Evolutionary conservation across 257 asterid genomes (phyloP), one percentile per base, ranked within the genome.

Genomic region (Solanum arcanum): DNA sequence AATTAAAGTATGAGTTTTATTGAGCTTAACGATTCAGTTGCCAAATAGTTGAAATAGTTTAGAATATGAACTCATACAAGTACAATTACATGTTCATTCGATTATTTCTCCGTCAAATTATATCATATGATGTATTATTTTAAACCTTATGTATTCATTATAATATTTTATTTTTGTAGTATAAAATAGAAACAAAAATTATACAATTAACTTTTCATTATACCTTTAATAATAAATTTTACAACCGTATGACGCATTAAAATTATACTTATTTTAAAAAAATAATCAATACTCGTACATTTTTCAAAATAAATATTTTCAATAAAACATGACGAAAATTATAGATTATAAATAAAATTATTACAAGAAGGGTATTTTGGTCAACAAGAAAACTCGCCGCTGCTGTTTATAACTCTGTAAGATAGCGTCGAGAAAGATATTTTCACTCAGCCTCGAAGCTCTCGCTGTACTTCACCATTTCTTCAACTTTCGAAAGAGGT

Each of bases 51-150:
- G 3, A 52, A 16, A 52, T 0, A 8, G 4, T 52, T 52, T 16
- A 49, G 60, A 49, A 49, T 56, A 56, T 23, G 1, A 52, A 52
- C 4, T 52, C 62, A 52, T 7, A 56, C 5, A 56, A 20, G 1
- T 56, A 56, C 0, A 20, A 0, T 1, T 3, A 20, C 8, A 0
- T 20, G 1, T 56, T 12, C 2, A 56, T 20, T 11, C 2, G 2
- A 56, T 20, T 0, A 56, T 56, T 56, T 56, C 12, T 2, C 12
- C 0, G 8, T 20, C 21, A 46, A 13, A 47, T 47, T 46, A 9
- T 9, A 46, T 46, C 2, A 12, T 46, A 44, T 44, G 49, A 1
- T 44, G 1, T 52, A 20, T 1, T 59, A 59, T 21, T 9, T 27
- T 12, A 66, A 27, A 66, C 37, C 3, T 66, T 20, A 12, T 27